These are phyloP conservation scores for Cladosporium sp. DNA, from an alignment of 2,329 filamentous ascomycete species.

Conservation along the genomic window DNA sequence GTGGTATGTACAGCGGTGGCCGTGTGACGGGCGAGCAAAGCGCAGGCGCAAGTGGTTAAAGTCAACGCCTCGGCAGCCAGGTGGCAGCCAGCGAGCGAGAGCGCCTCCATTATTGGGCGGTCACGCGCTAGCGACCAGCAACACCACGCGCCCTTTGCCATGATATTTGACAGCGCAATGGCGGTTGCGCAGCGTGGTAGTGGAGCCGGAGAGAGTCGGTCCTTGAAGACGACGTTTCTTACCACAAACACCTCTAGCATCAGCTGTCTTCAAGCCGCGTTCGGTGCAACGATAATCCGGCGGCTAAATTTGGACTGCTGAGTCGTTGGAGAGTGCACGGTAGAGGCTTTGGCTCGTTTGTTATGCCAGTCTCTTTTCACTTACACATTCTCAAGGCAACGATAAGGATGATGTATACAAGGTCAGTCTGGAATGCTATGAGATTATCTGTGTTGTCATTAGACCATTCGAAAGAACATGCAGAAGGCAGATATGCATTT, in stretches of 20 bases:
- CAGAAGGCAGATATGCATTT: too few species aligned
- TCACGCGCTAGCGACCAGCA: neutral
- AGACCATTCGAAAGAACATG: too few species aligned
- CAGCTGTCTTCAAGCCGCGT: neutral
- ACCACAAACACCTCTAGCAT: neutral
- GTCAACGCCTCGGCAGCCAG: constrained; percentile 1
- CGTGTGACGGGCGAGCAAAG: neutral
- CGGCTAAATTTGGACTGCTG: neutral
- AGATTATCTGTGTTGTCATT: too few species aligned
- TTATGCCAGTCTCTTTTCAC: neutral
- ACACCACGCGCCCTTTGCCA: neutral
- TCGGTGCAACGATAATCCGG: constrained; percentile 5
- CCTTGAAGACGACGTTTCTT: neutral
- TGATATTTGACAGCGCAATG: neutral
- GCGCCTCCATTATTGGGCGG: neutral
- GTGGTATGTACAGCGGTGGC: neutral
- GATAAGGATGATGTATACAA: too few species aligned
- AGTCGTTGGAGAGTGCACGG: neutral
- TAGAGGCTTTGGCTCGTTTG: neutral
- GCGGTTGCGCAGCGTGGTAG: neutral
- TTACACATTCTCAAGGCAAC: too few species aligned
- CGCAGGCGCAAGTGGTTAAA: neutral
- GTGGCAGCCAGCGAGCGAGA: neutral
- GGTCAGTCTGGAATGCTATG: too few species aligned
- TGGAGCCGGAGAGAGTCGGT: constrained; percentile 1